Evolutionary conservation across 2,329 filamentous ascomycete genomes (phyloP).

Genomic region (Ramularia endophylla): DNA sequence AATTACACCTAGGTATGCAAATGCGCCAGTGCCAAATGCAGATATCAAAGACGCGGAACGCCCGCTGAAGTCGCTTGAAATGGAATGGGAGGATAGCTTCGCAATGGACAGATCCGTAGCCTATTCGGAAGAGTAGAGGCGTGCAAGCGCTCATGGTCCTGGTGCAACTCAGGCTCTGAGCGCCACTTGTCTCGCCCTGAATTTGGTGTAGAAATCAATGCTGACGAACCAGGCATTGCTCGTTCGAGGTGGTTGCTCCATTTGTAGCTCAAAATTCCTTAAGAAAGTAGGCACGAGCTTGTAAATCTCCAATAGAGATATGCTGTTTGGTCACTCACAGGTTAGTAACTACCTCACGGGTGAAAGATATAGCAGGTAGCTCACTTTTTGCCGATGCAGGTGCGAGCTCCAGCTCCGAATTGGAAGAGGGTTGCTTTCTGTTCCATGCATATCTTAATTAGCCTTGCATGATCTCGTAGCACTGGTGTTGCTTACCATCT

Average conservation of each 20-base stretch:
- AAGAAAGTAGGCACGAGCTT: conserved; percentile 53
- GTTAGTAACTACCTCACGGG: no score
- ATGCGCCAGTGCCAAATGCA: conserved; percentile 49
- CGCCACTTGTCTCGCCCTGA: conserved; percentile 30
- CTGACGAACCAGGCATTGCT: conserved; percentile 52
- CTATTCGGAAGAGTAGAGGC: no score
- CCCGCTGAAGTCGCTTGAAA: conserved; percentile 8
- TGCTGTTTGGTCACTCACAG: no score
- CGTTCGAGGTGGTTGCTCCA: conserved; percentile 42
- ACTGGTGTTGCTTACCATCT: conserved; percentile 42
- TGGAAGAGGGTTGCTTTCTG: conserved; percentile 61
- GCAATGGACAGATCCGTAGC: no score
- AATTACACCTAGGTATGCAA: conserved; percentile 51
- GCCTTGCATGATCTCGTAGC: no score
- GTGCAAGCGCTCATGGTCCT: no score
- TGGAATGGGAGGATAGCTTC: no score
- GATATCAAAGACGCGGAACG: conserved; percentile 32
- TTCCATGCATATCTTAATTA: no score
- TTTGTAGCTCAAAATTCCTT: conserved; percentile 55
- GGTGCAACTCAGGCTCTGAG: conserved; percentile 4
- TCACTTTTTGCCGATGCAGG: conserved; percentile 55
- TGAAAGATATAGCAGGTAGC: no score
- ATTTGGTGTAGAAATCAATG: conserved; percentile 39
- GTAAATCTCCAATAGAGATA: conserved; percentile 44
- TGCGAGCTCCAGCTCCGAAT: conserved; percentile 65